Evolutionary conservation across 1,284 basidiomycete genomes (phyloP).

Genomic region (Phellopilus nigrolimitatus): DNA sequence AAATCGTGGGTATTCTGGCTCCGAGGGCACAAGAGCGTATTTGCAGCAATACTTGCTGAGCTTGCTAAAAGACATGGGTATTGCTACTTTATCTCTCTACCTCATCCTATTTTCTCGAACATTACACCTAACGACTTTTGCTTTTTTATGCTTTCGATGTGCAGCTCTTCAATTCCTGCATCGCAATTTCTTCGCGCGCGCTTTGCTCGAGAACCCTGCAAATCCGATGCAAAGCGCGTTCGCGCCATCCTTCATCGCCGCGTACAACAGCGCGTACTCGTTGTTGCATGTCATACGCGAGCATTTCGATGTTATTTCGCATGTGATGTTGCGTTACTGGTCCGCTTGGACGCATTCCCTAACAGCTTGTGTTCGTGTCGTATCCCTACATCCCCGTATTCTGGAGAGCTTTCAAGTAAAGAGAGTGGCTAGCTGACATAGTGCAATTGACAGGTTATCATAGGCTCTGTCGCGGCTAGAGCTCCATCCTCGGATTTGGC

Average conservation of each 20-base stretch:
- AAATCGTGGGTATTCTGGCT: not conserved
- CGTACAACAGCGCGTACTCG: conserved; percentile 5
- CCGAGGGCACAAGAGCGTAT: not conserved
- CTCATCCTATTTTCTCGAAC: not conserved
- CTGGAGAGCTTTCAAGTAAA: too few relatives aligned
- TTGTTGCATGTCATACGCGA: conserved; percentile 6
- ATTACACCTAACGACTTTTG: too few relatives aligned
- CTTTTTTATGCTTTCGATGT: too few relatives aligned
- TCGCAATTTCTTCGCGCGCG: conserved; percentile 16
- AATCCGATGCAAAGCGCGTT: conserved; percentile 8
- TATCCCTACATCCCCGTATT: not conserved
- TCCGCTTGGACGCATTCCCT: conserved; percentile 10
- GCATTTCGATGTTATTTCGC: not conserved
- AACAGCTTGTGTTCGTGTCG: conserved; percentile 3
- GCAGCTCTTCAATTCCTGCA: conserved; percentile 8
- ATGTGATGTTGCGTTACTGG: conserved; percentile 8
- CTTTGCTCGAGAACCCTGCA: conserved; percentile 12
- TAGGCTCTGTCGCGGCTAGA: conserved; percentile 22
- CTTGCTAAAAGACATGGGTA: conserved; percentile 6
- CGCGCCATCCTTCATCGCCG: conserved; percentile 9
- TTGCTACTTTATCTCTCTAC: not conserved
- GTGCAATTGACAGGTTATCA: too few relatives aligned
- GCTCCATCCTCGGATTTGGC: conserved; percentile 17
- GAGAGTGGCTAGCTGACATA: too few relatives aligned
- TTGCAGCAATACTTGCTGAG: not conserved